These are phyloP conservation scores for Diplosphaera chodatii DNA, from an alignment of 139 green algal genomes.

Conservation along the genomic window DNA sequence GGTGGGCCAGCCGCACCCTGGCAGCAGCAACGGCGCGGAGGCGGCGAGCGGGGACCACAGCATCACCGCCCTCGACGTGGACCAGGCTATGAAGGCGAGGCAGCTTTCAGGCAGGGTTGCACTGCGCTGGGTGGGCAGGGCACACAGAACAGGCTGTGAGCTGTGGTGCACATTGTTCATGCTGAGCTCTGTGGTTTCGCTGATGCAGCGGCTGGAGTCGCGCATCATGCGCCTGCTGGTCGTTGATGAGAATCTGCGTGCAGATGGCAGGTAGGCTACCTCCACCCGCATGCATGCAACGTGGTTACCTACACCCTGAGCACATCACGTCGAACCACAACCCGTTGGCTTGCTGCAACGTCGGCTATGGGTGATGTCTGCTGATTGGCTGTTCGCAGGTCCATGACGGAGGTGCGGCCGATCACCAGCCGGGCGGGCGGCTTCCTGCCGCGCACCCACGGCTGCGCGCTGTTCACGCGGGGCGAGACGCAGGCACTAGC, in stretches of 20 bases:
- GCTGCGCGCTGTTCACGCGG: constrained; percentile 91
- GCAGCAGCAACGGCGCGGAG: neutral
- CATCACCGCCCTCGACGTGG: neutral
- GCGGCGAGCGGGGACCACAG: neutral
- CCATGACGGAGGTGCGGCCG: constrained; percentile 63
- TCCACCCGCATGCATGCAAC: too few relatives aligned
- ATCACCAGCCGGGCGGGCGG: constrained; percentile 59
- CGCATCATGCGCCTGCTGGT: constrained; percentile 55
- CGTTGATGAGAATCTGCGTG: constrained; percentile 52
- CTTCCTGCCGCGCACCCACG: constrained; percentile 85
- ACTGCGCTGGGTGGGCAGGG: too few relatives aligned
- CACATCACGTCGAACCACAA: too few relatives aligned
- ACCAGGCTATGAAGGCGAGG: neutral
- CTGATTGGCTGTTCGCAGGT: neutral
- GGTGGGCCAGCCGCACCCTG: neutral
- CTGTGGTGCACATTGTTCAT: neutral
- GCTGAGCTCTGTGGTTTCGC: neutral
- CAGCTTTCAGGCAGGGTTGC: too few relatives aligned
- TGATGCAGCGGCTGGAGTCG: constrained; percentile 41
- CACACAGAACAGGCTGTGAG: too few relatives aligned
- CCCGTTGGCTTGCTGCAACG: too few relatives aligned
- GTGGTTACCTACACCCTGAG: too few relatives aligned
- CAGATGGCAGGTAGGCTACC: constrained; percentile 61
- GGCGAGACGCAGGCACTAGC: constrained; percentile 92
- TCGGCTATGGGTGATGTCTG: too few relatives aligned